Conservation (phyloP, 2,329 filamentous ascomycete genomes). For the Ophiocordyceps robertsii region DNA sequence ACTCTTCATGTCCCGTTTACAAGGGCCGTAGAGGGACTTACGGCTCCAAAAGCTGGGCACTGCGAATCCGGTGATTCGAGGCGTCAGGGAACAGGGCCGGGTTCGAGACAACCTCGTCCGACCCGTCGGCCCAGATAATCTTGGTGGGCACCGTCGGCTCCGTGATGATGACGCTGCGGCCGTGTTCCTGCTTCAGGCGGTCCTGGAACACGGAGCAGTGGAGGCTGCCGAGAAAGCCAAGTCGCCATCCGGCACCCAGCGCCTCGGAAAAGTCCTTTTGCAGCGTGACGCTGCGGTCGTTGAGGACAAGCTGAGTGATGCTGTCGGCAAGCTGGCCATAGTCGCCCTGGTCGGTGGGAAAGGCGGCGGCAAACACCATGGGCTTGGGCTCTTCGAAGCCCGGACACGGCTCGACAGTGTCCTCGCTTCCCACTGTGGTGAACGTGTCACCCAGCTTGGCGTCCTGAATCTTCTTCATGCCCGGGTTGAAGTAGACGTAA, state of each 20-base stretch:
- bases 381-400: slow-evolving; percentile 96
- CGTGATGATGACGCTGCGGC: slow-evolving; percentile 89
- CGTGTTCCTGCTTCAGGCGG: slow-evolving; percentile 84
- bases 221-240: slow-evolving; percentile 90
- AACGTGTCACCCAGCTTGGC: slow-evolving; percentile 95
- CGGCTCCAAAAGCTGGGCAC: slow-evolving; percentile 36
- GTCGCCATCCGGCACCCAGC: slow-evolving; percentile 80
- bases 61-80: slow-evolving; percentile 32
- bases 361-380: slow-evolving; percentile 98
- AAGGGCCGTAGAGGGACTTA: slow-evolving; percentile 16
- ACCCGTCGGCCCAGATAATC: slow-evolving; percentile 65
- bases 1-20: not conserved
- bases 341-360: slow-evolving; percentile 82
- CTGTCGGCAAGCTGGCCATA: slow-evolving; percentile 83
- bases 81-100: slow-evolving; percentile 75
- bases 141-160: slow-evolving; percentile 91
- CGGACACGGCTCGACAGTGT: slow-evolving; percentile 63
- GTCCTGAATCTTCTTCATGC: slow-evolving; percentile 94
- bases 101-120: slow-evolving; percentile 67
- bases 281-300: slow-evolving; percentile 87
- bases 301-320: slow-evolving; percentile 84
- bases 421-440: slow-evolving; percentile 67
- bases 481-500: slow-evolving; percentile 94
- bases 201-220: slow-evolving; percentile 99
- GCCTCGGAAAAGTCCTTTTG: slow-evolving; percentile 93